Evolutionary conservation across 306 rosid genomes (phyloP).

Genomic region (Psophocarpus tetragonolobus): DNA sequence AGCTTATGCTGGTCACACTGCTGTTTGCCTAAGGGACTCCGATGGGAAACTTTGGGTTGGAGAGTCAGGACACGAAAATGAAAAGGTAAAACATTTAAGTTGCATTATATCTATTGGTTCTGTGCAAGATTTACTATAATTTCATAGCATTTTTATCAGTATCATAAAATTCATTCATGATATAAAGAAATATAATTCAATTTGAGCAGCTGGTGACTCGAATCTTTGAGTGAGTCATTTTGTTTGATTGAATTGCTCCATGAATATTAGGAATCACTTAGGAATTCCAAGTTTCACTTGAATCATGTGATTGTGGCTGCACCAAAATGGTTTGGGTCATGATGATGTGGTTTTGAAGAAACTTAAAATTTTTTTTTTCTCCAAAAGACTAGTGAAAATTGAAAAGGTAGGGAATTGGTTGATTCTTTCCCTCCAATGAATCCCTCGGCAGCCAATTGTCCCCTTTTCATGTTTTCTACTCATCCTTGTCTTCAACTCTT

Average conservation of each 20-base stretch:
- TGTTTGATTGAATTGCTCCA: background rate
- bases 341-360: background rate
- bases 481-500: background rate
- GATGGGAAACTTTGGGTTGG: conserved; percentile 95
- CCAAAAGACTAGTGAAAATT: background rate
- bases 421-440: background rate
- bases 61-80: conserved; percentile 91
- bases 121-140: conserved; percentile 9
- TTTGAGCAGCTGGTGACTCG: background rate
- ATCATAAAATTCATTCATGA: background rate
- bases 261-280: background rate
- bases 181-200: background rate
- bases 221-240: background rate
- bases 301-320: background rate
- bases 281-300: background rate
- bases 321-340: background rate
- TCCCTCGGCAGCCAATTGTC: background rate
- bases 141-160: background rate
- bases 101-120: conserved; percentile 16
- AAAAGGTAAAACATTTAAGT: conserved; percentile 54
- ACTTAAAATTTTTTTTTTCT: background rate
- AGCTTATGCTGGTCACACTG: conserved; percentile 91
- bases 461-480: background rate
- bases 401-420: background rate
- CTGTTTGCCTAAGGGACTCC: conserved; percentile 88